These are phyloP conservation scores for Ilyonectria sp. DNA, from an alignment of 2,329 filamentous ascomycete species.

Conservation along the genomic window DNA sequence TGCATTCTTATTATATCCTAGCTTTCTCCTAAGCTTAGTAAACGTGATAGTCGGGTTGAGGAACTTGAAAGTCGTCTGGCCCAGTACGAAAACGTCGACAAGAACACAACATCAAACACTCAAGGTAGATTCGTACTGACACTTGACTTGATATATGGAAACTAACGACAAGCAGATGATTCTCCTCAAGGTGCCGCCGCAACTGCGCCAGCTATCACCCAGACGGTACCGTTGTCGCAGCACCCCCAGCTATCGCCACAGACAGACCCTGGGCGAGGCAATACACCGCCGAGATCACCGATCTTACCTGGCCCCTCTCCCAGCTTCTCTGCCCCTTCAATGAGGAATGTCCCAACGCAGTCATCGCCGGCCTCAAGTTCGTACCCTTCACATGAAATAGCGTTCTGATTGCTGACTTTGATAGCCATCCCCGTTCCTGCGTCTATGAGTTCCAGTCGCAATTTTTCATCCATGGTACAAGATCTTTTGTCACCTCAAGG, in stretches of 20 bases:
- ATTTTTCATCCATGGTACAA: conserved; percentile 45
- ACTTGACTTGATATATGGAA: neutral
- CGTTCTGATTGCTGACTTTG: neutral
- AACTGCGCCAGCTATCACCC: conserved; percentile 18
- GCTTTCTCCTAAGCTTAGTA: neutral
- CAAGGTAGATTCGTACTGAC: conserved; percentile 24
- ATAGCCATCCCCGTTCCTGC: conserved; percentile 45
- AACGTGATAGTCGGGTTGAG: conserved; percentile 40
- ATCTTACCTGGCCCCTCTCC: conserved; percentile 45
- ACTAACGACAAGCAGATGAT: conserved; percentile 31
- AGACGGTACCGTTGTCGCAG: conserved; percentile 30
- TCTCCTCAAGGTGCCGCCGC: conserved; percentile 11
- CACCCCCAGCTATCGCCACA: conserved; percentile 41
- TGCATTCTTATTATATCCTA: neutral
- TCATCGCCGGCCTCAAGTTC: conserved; percentile 44
- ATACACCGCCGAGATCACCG: conserved; percentile 40
- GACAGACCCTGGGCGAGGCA: conserved; percentile 28
- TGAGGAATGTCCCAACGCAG: conserved; percentile 28
- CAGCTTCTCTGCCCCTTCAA: conserved; percentile 41
- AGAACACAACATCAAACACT: conserved; percentile 24
- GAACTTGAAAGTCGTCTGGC: conserved; percentile 47
- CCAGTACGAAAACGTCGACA: conserved; percentile 44
- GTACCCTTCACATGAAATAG: neutral
- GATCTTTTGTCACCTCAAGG: conserved; percentile 42
- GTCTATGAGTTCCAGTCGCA: conserved; percentile 45